Conservation (phyloP, 192 early-diverging fungal species). For the Lobosporangium transversale region DNA sequence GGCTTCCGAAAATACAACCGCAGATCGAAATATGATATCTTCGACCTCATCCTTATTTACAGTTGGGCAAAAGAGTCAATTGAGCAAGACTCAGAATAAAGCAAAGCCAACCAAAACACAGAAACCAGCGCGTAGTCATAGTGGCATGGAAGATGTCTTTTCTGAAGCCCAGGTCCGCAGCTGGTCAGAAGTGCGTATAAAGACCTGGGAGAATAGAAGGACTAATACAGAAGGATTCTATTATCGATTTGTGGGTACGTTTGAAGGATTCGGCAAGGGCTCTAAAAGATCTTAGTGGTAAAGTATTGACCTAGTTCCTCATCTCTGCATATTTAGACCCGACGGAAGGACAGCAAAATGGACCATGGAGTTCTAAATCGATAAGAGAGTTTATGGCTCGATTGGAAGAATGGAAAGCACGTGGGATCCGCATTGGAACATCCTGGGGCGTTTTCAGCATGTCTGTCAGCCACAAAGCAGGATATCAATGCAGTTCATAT, state of each 20-base stretch:
- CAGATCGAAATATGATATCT: not conserved
- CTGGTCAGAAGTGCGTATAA: constrained; percentile 61
- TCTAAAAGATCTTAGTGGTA: no score
- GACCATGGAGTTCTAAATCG: constrained; percentile 56
- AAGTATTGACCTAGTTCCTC: no score
- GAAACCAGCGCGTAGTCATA: constrained; percentile 26
- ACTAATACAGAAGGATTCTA: constrained; percentile 63
- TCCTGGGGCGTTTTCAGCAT: constrained; percentile 68
- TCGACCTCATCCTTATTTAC: not conserved
- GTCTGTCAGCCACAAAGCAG: constrained; percentile 62
- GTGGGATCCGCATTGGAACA: constrained; percentile 59
- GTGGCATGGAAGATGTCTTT: constrained; percentile 58
- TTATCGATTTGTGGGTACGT: constrained; percentile 65
- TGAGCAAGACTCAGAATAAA: constrained; percentile 5
- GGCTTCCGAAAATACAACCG: not conserved
- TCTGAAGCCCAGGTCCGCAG: constrained; percentile 50
- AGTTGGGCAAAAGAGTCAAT: constrained; percentile 4
- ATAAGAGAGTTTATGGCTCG: constrained; percentile 60
- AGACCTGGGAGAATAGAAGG: constrained; percentile 59
- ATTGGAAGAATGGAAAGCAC: constrained; percentile 57
- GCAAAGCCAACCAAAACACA: constrained; percentile 4
- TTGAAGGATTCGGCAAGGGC: no score
- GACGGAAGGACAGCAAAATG: constrained; percentile 64
- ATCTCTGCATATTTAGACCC: no score
- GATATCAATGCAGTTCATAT: constrained; percentile 68